Base-by-base conservation (phyloP, 306 rosid species). In the Dryas alaskensis region DNA sequence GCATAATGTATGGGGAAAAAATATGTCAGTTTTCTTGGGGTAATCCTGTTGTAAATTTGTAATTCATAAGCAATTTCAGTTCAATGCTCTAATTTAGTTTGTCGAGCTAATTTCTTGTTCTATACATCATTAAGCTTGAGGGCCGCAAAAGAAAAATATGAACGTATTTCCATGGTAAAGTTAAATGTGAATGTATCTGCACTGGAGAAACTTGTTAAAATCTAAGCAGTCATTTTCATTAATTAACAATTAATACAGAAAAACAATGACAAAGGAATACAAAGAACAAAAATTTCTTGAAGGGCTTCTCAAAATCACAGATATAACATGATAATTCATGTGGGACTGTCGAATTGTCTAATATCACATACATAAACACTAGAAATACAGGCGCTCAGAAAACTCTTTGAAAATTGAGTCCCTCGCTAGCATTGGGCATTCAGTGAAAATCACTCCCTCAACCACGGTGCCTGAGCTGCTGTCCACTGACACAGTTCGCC, bases 401-500 rank as follows among this genome's bases (percentile, higher is more conserved):
- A 27, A 67, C 64, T 70, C 75, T 70, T 59, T 80, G 51, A 70
- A 84, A 83, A 76, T 52, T 43, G 72, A 51, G 76, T 45, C 80
- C 42, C 60, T 70, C 13, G 3, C 17, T 65, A 66, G 25, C 55
- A 44, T 60, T 69, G 80, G 46, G 78, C 13, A 65, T 46, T 73
- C 1, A n/a, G 59, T 12, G 75, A 76, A 58, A 50, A 48, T 88
- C 84, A 89, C 79, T 94, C 98, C 83, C 89, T 90, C 8, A 95
- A 55, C 99, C 98, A 92, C 10, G 88, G 89, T 60, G 84, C 85
- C 43, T 77, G 93, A 42, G 83, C 74, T 8, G 99, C 85, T 55
- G 85, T 89, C 98, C 99, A 95, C 25, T 90, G 83, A 37, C 83
- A 73, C 76, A 87, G 25, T 86, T 92, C 99, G 4, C 90, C 96